Base-by-base conservation (phyloP, 2,329 filamentous ascomycete species). In the Colletotrichum nymphaeae region DNA sequence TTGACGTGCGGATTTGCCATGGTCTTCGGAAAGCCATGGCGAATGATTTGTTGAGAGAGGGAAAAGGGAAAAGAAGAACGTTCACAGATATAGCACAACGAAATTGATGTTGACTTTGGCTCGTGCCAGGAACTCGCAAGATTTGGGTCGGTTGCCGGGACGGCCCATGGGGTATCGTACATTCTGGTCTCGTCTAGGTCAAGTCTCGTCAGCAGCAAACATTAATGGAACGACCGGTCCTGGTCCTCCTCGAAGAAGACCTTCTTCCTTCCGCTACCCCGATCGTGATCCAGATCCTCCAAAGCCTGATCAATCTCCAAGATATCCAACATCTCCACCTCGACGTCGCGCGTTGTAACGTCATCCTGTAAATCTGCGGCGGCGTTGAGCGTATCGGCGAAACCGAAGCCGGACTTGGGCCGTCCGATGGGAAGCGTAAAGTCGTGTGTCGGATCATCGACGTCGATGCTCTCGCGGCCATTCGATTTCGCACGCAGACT, bases 301-400 rank as follows among this genome's bases (percentile, higher is more conserved):
- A 93, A 80, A 62, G 87, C 88, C 72, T 89, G 87, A 76, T 93
- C 91, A 77, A 93, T 91, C 76, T 90, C 90, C 86, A 91, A 89
- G 57, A 93, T 90, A 78, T 92, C 90, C 76, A 93, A 83, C 84
- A 91, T 88, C 80, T 91, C 89, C 35, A 86, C 84, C 78, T 91
- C 89, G 14, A 91, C 84, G 69, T 91, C 86, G 37, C 89, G 83
- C 30, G 84, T 82, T 26, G 83, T 85, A n/a, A 86, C 83, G 63
- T 88, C 86, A 42, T 87, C 85, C 26, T 83, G 83, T 7, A 83
- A 80, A 69, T 91, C 89, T 3, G 89, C 89, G 1, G 89, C 89
- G 1, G 83, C 86, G 62, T 83, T 85, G 37, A 91, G 78, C 22
- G 84, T 87, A 56, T 86, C 85, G 49, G 85, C 84, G 75, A 91